These are phyloP conservation scores for Ceratobasidium papillatum DNA, from an alignment of 1,284 basidiomycete genomes.

Conservation along the genomic window DNA sequence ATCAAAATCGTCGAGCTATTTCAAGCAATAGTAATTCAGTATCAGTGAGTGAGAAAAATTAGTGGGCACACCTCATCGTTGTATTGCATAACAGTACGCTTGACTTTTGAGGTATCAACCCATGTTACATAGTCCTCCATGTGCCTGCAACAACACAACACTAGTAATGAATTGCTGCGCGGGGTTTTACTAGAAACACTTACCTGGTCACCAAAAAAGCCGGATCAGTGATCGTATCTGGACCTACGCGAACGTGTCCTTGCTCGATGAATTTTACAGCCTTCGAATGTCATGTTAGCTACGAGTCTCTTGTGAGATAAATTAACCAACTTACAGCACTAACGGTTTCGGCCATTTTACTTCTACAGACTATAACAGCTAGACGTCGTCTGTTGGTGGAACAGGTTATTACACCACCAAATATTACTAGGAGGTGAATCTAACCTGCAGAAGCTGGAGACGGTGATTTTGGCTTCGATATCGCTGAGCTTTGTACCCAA, in stretches of 20 bases:
- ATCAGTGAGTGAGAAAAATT: background rate
- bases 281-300: conserved; percentile 55
- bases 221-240: conserved; percentile 95
- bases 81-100: conserved; percentile 94
- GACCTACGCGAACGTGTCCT: conserved; percentile 96
- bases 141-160: conserved; percentile 61
- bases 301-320: background rate
- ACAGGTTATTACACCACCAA: background rate
- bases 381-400: conserved; percentile 64
- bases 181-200: too few species aligned
- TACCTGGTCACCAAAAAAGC: conserved; percentile 94
- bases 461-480: conserved; percentile 93
- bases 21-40: conserved; percentile 19
- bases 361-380: conserved; percentile 90
- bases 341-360: conserved; percentile 96
- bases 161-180: background rate
- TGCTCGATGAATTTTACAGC: conserved; percentile 98
- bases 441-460: conserved; percentile 87
- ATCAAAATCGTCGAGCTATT: conserved; percentile 89
- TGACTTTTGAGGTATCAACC: conserved; percentile 98
- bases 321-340: conserved; percentile 78
- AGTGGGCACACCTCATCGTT: conserved; percentile 87
- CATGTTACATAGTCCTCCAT: conserved; percentile 99
- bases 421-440: background rate
- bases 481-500: conserved; percentile 87